Base-by-base conservation (phyloP, 164 flowering plant species). In the Nelumbo lutea region DNA sequence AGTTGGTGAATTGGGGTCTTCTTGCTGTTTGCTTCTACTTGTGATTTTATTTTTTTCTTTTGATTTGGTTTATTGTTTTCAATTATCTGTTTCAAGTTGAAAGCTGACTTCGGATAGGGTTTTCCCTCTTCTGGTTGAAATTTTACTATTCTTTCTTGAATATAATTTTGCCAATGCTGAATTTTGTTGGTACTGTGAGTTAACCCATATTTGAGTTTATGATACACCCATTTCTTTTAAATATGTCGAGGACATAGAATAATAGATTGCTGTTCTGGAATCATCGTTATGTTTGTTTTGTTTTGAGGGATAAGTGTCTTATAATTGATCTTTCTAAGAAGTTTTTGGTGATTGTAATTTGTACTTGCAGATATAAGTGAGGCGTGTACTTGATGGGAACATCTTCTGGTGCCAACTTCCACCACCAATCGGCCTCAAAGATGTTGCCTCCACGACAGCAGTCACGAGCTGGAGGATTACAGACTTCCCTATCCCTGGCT, bases 391-490 rank as follows among this genome's bases (percentile, higher is more conserved):
- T 60, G 44, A 60, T 60, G 62, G 62, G 62, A 40, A 60, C 62
- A 40, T 60, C 62, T 60, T 60, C 62, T 39, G 62, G 62, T 39
- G 44, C 62, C 41, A 41, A 60, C 62, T 60, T 60, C 62, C 62
- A 60, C 13, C 62, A 60, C 13, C 62, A 60, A 40, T 6, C 43
- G 38, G 11, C 61, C 3, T 3, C 41, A 14, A 39, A 60, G 58
- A 78, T 79, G 79, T 70, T 76, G 42, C 81, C 83, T 69, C 78
- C 81, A 52, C 71, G 83, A 2, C 80, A 81, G 67, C 82, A 76
- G 66, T 68, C 77, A 6, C 68, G 83, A 27, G 45, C 79, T 0
- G 67, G 68, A 40, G 78, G 73, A 2, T 48, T 82, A n/a, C 81
- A 78, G 57, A 78, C 83, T 57, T 76, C 83, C 13, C 42, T 82